Evolutionary conservation across 2,329 filamentous ascomycete genomes (phyloP).

Genomic region (Zopfia rhizophila): DNA sequence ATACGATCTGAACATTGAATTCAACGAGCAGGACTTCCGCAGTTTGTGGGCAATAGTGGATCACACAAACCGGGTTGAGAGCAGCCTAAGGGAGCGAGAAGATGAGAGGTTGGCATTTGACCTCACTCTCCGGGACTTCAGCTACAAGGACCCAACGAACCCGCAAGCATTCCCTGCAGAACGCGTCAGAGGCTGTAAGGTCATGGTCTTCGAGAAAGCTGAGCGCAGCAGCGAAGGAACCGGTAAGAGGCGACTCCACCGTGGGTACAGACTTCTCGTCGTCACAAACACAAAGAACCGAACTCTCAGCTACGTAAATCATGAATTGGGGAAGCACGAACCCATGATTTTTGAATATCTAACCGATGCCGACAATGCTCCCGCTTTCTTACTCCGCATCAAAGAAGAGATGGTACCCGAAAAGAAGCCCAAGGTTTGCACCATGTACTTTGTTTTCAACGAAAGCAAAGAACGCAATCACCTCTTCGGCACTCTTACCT

Average conservation of each 20-base stretch:
- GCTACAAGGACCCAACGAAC: slow-evolving; percentile 81
- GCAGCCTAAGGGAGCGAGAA: slow-evolving; percentile 72
- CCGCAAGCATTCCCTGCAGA: slow-evolving; percentile 80
- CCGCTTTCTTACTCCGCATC: slow-evolving; percentile 76
- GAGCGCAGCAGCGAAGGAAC: slow-evolving; percentile 76
- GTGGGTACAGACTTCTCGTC: slow-evolving; percentile 81
- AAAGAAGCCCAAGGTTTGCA: slow-evolving; percentile 59
- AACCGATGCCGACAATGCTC: slow-evolving; percentile 71
- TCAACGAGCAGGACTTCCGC: slow-evolving; percentile 80
- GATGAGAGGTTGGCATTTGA: slow-evolving; percentile 78
- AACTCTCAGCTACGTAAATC: slow-evolving; percentile 79
- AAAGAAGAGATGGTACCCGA: slow-evolving; percentile 68
- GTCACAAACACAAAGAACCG: slow-evolving; percentile 82
- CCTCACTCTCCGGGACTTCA: slow-evolving; percentile 76
- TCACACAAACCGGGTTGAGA: slow-evolving; percentile 80
- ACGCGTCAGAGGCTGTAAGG: slow-evolving; percentile 74
- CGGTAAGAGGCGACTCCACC: slow-evolving; percentile 77
- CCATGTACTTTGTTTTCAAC: slow-evolving; percentile 80
- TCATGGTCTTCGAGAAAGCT: slow-evolving; percentile 79
- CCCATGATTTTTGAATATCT: slow-evolving; percentile 81
- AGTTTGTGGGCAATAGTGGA: slow-evolving; percentile 86
- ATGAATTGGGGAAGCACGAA: slow-evolving; percentile 70
- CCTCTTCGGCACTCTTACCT: slow-evolving; percentile 78
- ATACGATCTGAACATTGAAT: slow-evolving; percentile 76
- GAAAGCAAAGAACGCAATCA: slow-evolving; percentile 75